Base-by-base conservation (phyloP, 2,329 filamentous ascomycete species). In the Raffaelea arxii region DNA sequence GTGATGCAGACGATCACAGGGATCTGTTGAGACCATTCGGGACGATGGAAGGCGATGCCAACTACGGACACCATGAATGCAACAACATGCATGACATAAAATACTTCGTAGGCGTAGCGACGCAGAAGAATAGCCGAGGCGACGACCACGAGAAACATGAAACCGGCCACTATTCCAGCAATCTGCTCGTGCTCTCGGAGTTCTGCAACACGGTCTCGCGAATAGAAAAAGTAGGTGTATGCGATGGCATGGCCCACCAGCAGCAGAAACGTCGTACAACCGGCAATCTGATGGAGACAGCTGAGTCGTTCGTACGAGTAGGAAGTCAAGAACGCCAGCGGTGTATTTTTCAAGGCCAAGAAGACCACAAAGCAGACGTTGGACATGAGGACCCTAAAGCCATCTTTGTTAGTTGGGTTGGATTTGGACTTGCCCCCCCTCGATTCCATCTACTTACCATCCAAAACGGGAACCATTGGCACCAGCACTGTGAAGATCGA, bases 251-350 rank as follows among this genome's bases (percentile, higher is more conserved):
- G 76, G 3, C 75, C 48, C 16, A 75, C 56, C 48, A 70, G 59
- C 27, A 65, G 62, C 27, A 64, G 47, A 23, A 78, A 64, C 18
- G 72, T 70, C 6, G 65, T 66, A 52, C 70, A 74, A 3, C 76
- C 76, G 4, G 69, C 66, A 18, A 74, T 61, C 48, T 72, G 71
- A 53, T 81, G 77, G 3, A 81, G 64, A 42, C 72, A 65, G 53
- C 78, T 80, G 44, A 81, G 67, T 19, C 73, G 67, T 49, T 80
- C 77, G 56, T 81, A 77, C 5, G 75, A 78, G 54, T 71, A 74
- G 2, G 68, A 62, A 1, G 71, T 72, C 11, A 81, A 52, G 49
- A 70, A 68, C 0, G 70, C 70, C 18, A 80, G 57, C 0, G 76
- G 77, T 0, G 76, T 80, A 54, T 80, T 78, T 53, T 78, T 79